phyloP scores from a whole-genome alignment of 768 basidiomycete genomes.

The Sarcodon aspratus region DNA sequence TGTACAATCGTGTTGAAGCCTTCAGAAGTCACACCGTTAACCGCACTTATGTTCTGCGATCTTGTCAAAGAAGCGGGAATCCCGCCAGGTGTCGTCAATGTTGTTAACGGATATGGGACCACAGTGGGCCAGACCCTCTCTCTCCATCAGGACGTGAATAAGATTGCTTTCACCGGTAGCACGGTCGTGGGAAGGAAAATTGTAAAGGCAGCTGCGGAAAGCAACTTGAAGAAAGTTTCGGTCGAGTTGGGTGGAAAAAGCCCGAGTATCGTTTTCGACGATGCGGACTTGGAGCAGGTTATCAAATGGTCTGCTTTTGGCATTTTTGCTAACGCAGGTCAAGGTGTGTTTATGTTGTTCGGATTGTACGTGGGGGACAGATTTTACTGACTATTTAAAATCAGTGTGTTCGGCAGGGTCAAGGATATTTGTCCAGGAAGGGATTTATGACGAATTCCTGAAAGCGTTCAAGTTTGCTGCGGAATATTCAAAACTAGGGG shows the following conservation, averaged over 20 bases:
- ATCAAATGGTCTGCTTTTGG: conserved; percentile 63
- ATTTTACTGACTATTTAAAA: conserved; percentile 10
- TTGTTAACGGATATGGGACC: conserved; percentile 64
- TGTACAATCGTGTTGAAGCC: conserved; percentile 75
- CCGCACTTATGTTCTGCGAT: conserved; percentile 38
- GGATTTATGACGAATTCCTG: conserved; percentile 62
- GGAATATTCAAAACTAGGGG: conserved; percentile 39
- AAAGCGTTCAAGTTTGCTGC: conserved; percentile 37
- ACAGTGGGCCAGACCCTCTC: conserved; percentile 63
- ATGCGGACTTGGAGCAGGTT: conserved; percentile 62
- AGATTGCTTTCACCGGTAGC: conserved; percentile 83
- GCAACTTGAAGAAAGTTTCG: conserved; percentile 78
- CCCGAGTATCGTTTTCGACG: conserved; percentile 61
- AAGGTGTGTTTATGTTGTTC: too few relatives aligned
- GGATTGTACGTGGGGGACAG: background rate
- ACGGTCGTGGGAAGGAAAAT: conserved; percentile 71
- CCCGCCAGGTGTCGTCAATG: conserved; percentile 69
- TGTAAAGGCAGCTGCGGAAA: conserved; percentile 67
- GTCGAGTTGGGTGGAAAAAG: conserved; percentile 77
- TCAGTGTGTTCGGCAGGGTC: conserved; percentile 67
- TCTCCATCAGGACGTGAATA: conserved; percentile 52
- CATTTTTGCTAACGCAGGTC: conserved; percentile 28
- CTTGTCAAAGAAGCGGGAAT: conserved; percentile 62
- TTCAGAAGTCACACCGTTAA: conserved; percentile 67
- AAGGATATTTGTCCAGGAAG: conserved; percentile 61